A percentile compares a stretch with the other conserved stretches of the same genome.
phyloP scores from a whole-genome alignment of 2,329 filamentous ascomycete species.

The Ceratocystis cacaofunesta region DNA sequence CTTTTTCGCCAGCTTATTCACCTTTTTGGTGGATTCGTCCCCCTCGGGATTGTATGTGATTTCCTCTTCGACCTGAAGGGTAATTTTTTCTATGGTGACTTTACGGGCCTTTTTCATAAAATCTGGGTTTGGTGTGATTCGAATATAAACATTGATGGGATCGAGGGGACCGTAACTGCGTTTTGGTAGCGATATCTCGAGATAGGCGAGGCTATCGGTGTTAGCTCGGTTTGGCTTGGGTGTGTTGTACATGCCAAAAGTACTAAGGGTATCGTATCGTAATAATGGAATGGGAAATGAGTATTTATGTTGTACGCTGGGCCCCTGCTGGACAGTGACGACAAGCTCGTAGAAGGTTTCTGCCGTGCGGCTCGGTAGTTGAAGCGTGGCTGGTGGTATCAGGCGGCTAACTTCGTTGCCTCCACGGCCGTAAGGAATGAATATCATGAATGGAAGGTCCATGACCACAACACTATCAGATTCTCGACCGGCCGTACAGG shows the following conservation, averaged over 20 bases:
- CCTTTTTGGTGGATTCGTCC: constrained; percentile 80
- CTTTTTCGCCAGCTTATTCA: constrained; percentile 74
- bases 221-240: constrained; percentile 77
- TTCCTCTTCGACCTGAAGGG: constrained; percentile 86
- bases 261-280: constrained; percentile 90
- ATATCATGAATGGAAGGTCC: constrained; percentile 94
- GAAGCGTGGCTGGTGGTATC: constrained; percentile 82
- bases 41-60: constrained; percentile 98
- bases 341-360: constrained; percentile 96
- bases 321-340: constrained; percentile 85
- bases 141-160: constrained; percentile 91
- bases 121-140: constrained; percentile 79
- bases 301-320: constrained; percentile 76
- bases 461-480: constrained; percentile 82
- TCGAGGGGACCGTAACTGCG: constrained; percentile 96
- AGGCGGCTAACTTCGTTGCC: constrained; percentile 74
- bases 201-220: constrained; percentile 76
- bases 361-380: constrained; percentile 80
- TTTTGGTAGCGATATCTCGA: constrained; percentile 80
- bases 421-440: constrained; percentile 86
- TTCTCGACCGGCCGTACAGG: constrained; percentile 70
- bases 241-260: constrained; percentile 98
- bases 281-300: constrained; percentile 79
- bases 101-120: constrained; percentile 82
- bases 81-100: constrained; percentile 88